Base-by-base conservation (phyloP, 2,329 filamentous ascomycete species). In the Sporothrix schenckii region DNA sequence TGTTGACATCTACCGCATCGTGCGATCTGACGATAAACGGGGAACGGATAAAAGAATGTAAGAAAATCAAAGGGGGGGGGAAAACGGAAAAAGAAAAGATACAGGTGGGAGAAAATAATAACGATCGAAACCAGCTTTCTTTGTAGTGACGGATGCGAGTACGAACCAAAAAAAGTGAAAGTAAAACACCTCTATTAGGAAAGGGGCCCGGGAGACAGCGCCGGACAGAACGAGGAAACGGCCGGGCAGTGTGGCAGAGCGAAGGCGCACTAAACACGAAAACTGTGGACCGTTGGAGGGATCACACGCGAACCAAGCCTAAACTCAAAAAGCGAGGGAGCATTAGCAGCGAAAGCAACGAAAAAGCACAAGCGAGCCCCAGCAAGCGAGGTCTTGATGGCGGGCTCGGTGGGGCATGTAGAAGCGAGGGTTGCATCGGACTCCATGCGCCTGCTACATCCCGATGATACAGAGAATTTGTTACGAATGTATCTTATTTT, bases 161-260 rank as follows among this genome's bases (percentile, higher is more conserved):
- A 34, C n/a, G 58, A 44, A 61, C 19, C 9, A 52, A 21, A 24
- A 24, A 52, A 21, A 6, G 19, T n/a, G 10, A 63, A 63, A 63
- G 39, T 49, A 41, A 63, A 63, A 63, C 41, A 63, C 34, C 1
- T 6, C 34, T 9, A 34, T 34, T 34, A 5, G 60, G 60, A 63
- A 63, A 63, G 41, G 9, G 34, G 34, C 34, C 34, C 34, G 34
- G 34, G 34, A 34, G 6, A 9, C 5, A 34, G 53, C 53, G 53
- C 53, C 53, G 53, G 53, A 56, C 53, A 56, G 19, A 34, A 56
- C 53, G 27, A 56, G 53, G 53, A 56, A 34, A 56, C 53, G 27
- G 24, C 3, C 34, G 10, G 14, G 14, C 16, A 56, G 24, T 13
- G 53, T 24, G 21, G 7, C 21, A 53, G 27, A 27, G 52, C 21